Conservation (phyloP, 768 basidiomycete species). For the Russula dissimulans region DNA sequence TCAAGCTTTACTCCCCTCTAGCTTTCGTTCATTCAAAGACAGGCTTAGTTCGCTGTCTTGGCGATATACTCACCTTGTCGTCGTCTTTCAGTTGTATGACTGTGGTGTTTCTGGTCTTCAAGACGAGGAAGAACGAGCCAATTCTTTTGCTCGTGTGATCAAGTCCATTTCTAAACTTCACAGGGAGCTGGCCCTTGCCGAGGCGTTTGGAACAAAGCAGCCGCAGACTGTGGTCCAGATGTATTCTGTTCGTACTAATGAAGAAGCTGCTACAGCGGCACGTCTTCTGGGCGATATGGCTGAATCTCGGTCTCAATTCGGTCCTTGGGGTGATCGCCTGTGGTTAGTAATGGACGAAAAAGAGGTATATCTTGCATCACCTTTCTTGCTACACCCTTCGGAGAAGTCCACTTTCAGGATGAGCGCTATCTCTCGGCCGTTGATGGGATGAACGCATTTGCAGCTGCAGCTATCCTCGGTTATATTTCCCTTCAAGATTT, state of each 20-base stretch:
- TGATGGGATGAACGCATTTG: conserved; percentile 61
- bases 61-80: conserved; percentile 43
- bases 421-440: conserved; percentile 48
- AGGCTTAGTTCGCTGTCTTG: conserved; percentile 50
- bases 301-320: conserved; percentile 34
- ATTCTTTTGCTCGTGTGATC: conserved; percentile 29
- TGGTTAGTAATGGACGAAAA: conserved; percentile 46
- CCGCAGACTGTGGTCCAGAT: conserved; percentile 36
- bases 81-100: conserved; percentile 41
- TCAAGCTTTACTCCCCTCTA: conserved; percentile 36
- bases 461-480: conserved; percentile 54
- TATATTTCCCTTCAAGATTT: conserved; percentile 47
- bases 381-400: background rate
- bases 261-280: conserved; percentile 47
- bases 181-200: conserved; percentile 51
- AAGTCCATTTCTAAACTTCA: conserved; percentile 63
- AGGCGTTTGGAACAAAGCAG: conserved; percentile 47
- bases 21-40: conserved; percentile 36
- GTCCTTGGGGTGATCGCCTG: conserved; percentile 42
- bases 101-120: conserved; percentile 27
- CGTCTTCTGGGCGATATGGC: conserved; percentile 53
- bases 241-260: conserved; percentile 54
- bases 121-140: background rate
- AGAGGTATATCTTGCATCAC: conserved; percentile 32
- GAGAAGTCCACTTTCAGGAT: conserved; percentile 33